phyloP scores from a whole-genome alignment of 495 filamentous ascomycete species.

The Penicillium mononematosum region DNA sequence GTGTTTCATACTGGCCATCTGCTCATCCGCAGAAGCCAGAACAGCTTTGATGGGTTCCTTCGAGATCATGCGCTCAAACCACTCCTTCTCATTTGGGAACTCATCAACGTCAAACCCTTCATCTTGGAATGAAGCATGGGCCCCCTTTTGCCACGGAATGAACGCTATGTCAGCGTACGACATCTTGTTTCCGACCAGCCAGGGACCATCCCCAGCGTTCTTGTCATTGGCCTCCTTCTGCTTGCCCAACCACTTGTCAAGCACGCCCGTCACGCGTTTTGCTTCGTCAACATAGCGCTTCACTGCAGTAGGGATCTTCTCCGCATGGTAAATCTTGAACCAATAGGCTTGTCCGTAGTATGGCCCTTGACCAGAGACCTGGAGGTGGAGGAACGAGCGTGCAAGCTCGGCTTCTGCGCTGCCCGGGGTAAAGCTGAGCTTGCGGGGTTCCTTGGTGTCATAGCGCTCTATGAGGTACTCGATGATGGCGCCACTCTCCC shows the following conservation, averaged over 20 bases:
- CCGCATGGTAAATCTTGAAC: conserved; percentile 50
- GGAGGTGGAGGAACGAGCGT: conserved; percentile 47
- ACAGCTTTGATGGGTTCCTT: conserved; percentile 1
- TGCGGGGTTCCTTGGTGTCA: conserved; percentile 49
- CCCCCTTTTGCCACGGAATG: conserved; percentile 29
- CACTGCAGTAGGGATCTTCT: conserved; percentile 52
- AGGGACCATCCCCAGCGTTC: conserved; percentile 21
- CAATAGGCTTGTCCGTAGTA: conserved; percentile 55
- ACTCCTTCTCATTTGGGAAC: conserved; percentile 29
- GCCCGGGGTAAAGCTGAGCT: conserved; percentile 47
- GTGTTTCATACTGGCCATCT: not conserved
- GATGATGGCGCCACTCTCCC: conserved; percentile 67
- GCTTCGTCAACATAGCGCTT: conserved; percentile 57
- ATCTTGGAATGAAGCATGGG: conserved; percentile 50
- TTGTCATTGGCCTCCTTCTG: conserved; percentile 39
- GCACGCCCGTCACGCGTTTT: conserved; percentile 52
- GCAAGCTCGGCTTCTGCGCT: conserved; percentile 41
- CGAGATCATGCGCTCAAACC: conserved; percentile 16
- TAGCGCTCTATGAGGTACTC: conserved; percentile 63
- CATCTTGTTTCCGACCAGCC: conserved; percentile 54
- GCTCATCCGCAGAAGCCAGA: not conserved
- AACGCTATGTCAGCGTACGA: conserved; percentile 11
- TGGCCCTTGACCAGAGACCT: conserved; percentile 53
- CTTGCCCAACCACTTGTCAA: conserved; percentile 47
- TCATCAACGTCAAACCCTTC: conserved; percentile 36